A percentile compares a stretch with the other conserved stretches of the same genome.
Conservation (phyloP, 2,329 filamentous ascomycete genomes). For the Byssothecium circinans region DNA sequence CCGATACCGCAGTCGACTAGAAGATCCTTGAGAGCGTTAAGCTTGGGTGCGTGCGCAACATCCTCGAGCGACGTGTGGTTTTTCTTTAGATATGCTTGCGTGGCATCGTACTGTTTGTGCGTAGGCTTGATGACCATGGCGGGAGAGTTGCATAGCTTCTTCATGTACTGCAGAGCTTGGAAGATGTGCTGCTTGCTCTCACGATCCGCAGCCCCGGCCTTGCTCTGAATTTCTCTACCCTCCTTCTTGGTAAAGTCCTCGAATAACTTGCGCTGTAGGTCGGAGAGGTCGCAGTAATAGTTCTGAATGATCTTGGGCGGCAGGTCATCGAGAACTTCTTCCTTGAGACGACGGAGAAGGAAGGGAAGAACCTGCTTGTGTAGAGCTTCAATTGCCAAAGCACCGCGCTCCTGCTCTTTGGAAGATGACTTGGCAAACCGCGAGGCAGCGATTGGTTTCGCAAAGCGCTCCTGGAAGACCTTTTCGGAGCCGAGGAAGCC, state of each 20-base stretch:
- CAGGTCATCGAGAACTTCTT: slow-evolving; percentile 93
- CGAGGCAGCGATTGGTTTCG: slow-evolving; percentile 91
- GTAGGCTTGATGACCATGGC: slow-evolving; percentile 94
- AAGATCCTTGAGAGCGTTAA: slow-evolving; percentile 84
- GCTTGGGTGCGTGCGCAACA: slow-evolving; percentile 84
- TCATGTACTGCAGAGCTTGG: slow-evolving; percentile 99
- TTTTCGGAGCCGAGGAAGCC: slow-evolving; percentile 95
- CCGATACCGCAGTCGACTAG: slow-evolving; percentile 99
- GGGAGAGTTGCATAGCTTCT: slow-evolving; percentile 97
- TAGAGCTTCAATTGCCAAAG: slow-evolving; percentile 93
- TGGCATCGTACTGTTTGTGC: slow-evolving; percentile 86
- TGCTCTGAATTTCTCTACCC: slow-evolving; percentile 80
- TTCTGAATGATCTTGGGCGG: slow-evolving; percentile 99
- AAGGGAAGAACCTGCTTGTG: slow-evolving; percentile 98
- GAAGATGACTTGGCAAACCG: slow-evolving; percentile 96
- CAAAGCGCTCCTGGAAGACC: slow-evolving; percentile 93
- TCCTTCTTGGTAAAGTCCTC: slow-evolving; percentile 96
- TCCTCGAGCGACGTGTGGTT: slow-evolving; percentile 84
- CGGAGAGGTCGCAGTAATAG: slow-evolving; percentile 97
- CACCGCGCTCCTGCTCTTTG: slow-evolving; percentile 96
- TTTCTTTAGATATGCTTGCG: slow-evolving; percentile 75
- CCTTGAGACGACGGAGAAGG: slow-evolving; percentile 91
- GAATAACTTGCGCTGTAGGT: slow-evolving; percentile 91
- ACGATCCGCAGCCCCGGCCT: slow-evolving; percentile 78
- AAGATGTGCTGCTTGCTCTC: slow-evolving; percentile 98